Percentiles rank a stretch among this genome's conserved stretches.
phyloP scores from a whole-genome alignment of 371 early-diverging fungal genomes.

The Rhizopus sp. region DNA sequence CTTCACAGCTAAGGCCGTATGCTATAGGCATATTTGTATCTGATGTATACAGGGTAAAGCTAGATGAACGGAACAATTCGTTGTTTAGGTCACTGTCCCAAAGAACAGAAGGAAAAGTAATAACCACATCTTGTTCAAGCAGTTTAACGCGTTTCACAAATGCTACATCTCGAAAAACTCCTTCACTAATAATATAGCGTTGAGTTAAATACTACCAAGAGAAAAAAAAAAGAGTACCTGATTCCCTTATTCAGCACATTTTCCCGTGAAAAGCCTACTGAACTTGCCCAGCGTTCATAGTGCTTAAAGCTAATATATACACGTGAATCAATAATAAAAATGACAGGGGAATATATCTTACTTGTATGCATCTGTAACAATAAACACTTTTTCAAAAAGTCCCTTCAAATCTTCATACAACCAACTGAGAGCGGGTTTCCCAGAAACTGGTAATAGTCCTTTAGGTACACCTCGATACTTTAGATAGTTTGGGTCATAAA shows the following conservation, averaged over 20 bases:
- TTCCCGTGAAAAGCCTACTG: constrained; percentile 33
- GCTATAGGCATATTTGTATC: constrained; percentile 5
- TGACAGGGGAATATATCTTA: constrained; percentile 15
- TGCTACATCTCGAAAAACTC: constrained; percentile 39
- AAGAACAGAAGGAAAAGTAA: constrained; percentile 32
- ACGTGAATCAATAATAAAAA: background rate
- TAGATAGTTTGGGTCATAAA: constrained; percentile 26
- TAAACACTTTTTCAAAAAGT: constrained; percentile 28
- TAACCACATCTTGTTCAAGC: constrained; percentile 22
- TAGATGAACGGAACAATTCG: background rate
- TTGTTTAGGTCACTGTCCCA: constrained; percentile 9
- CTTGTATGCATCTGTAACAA: constrained; percentile 53
- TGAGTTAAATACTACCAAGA: background rate
- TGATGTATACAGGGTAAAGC: background rate
- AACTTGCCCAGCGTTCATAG: constrained; percentile 50
- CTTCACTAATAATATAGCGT: constrained; percentile 19
- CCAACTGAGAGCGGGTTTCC: constrained; percentile 42
- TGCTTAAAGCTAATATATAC: constrained; percentile 38
- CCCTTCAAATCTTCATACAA: constrained; percentile 32
- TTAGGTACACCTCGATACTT: constrained; percentile 41
- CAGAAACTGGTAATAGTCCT: constrained; percentile 45
- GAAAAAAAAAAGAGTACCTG: constrained; percentile 27
- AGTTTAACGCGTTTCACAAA: constrained; percentile 44
- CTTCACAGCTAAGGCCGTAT: constrained; percentile 18
- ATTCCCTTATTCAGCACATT: constrained; percentile 46